Percentiles rank a stretch among this genome's conserved stretches.
Evolutionary conservation across 1,284 basidiomycete species (phyloP).

Genomic region (Leccinum griseonigrum): DNA sequence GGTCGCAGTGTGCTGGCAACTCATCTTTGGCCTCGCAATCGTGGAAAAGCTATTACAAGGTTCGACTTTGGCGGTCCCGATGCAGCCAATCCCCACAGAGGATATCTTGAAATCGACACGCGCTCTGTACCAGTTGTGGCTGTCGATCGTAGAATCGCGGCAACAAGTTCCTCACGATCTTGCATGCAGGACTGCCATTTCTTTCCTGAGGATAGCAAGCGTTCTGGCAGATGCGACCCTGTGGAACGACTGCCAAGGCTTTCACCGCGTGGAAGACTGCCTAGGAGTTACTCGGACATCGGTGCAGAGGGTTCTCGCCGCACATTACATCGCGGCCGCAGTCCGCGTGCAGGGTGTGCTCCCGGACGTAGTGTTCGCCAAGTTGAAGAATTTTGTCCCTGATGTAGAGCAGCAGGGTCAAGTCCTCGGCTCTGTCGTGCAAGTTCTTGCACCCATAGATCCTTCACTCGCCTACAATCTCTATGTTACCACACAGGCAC

Average conservation of each 20-base stretch:
- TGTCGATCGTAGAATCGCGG: constrained; percentile 18
- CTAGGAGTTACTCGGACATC: constrained; percentile 1
- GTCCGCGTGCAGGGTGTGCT: constrained; percentile 19
- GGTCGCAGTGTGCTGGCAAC: constrained; percentile 20
- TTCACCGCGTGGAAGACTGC: constrained; percentile 14
- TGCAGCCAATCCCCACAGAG: not conserved
- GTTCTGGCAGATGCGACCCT: constrained; percentile 37
- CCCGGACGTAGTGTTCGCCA: constrained; percentile 10
- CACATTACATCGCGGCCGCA: constrained; percentile 26
- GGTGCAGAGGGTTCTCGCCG: constrained; percentile 13
- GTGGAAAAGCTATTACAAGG: constrained; percentile 23
- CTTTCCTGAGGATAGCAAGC: constrained; percentile 48
- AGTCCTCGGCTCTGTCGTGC: constrained; percentile 13
- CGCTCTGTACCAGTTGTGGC: constrained; percentile 44
- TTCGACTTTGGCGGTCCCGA: not conserved
- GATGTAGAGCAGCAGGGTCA: constrained; percentile 15
- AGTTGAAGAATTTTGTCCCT: constrained; percentile 11
- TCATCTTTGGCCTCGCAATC: constrained; percentile 31
- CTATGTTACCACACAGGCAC: constrained; percentile 3
- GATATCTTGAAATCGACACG: constrained; percentile 33
- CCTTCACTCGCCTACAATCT: constrained; percentile 23
- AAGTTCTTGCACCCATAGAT: constrained; percentile 20
- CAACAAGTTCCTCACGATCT: constrained; percentile 29
- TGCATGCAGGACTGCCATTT: constrained; percentile 35
- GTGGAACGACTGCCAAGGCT: constrained; percentile 28